Conservation (phyloP, 768 basidiomycete genomes). For the Postia placenta region DNA sequence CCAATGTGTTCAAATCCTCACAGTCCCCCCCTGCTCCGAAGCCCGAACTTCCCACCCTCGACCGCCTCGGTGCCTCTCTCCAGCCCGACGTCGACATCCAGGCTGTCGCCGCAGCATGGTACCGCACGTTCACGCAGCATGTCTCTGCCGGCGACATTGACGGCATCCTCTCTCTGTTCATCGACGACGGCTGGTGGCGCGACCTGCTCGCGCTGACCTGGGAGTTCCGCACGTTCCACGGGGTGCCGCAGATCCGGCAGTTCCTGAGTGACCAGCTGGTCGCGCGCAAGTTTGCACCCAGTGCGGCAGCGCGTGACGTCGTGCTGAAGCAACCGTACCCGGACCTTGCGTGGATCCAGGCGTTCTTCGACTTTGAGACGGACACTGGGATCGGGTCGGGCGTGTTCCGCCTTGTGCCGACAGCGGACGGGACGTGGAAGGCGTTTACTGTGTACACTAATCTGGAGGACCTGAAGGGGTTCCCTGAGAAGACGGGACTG, state of each 20-base stretch:
- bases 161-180: slow-evolving; percentile 28
- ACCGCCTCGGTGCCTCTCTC: slow-evolving; percentile 18
- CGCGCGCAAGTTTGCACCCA: slow-evolving; percentile 8
- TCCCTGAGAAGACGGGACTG: slow-evolving; percentile 35
- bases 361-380: slow-evolving; percentile 37
- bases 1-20: neutral
- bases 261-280: slow-evolving; percentile 23
- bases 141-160: slow-evolving; percentile 29
- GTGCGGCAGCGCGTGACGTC: slow-evolving; percentile 13
- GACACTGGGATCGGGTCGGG: slow-evolving; percentile 30
- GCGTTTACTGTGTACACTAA: slow-evolving; percentile 44
- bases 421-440: slow-evolving; percentile 37
- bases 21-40: neutral
- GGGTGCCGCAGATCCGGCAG: slow-evolving; percentile 20
- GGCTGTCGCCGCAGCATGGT: slow-evolving; percentile 35
- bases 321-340: slow-evolving; percentile 16
- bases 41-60: slow-evolving; percentile 23
- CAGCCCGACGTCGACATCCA: slow-evolving; percentile 28
- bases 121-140: slow-evolving; percentile 30
- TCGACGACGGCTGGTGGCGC: slow-evolving; percentile 26
- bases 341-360: slow-evolving; percentile 24
- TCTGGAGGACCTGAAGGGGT: slow-evolving; percentile 43
- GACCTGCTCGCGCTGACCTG: slow-evolving; percentile 32
- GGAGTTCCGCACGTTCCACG: slow-evolving; percentile 34
- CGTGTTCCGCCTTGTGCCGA: slow-evolving; percentile 42